Base-by-base conservation (phyloP, 2,329 filamentous ascomycete species). In the Fusarium citri region DNA sequence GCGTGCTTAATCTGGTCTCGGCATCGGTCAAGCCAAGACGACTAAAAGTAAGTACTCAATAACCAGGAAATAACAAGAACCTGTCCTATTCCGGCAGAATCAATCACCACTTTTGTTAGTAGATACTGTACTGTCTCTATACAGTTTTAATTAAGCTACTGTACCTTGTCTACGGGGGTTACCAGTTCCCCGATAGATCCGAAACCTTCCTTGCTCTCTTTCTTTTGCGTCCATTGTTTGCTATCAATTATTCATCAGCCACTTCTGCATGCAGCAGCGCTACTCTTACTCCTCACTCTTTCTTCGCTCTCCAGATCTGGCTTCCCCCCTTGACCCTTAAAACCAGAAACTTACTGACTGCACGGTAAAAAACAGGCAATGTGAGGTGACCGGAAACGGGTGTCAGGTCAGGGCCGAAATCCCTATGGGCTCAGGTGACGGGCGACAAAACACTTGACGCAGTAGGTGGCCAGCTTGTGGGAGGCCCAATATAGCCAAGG, bases 361-460 rank as follows among this genome's bases (percentile, higher is more conserved):
- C 25, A 26, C 15, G 14, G 23, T 55, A 34, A 66, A 48, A 49
- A 41, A 41, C 34, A 60, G 41, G 47, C 43, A 48, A 64, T 37
- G 34, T 64, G 60, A 63, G 57, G 18, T 59, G 60, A 53, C 51
- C 41, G 23, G 43, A 45, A 58, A 64, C 34, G 31, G 60, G 53
- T 65, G 62, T 37, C 59, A 60, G 59, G 55, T 54, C 56, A 64
- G 51, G 61, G 40, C 64, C 57, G 50, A 64, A 64, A 64, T 56
- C 57, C 57, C 64, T 54, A 68, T 73, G 57, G 59, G 67, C 73
- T 75, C 73, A 75, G 73, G 73, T 75, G 73, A 75, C 72, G 73
- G 59, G 69, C 70, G 72, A 75, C 72, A 76, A 72, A 76, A 74
- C 72, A 63, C 72, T 73, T 76, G 70, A 72, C 66, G 72, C 74